Base-by-base conservation (phyloP, 1,284 basidiomycete species). In the Sphagnurus paluster region DNA sequence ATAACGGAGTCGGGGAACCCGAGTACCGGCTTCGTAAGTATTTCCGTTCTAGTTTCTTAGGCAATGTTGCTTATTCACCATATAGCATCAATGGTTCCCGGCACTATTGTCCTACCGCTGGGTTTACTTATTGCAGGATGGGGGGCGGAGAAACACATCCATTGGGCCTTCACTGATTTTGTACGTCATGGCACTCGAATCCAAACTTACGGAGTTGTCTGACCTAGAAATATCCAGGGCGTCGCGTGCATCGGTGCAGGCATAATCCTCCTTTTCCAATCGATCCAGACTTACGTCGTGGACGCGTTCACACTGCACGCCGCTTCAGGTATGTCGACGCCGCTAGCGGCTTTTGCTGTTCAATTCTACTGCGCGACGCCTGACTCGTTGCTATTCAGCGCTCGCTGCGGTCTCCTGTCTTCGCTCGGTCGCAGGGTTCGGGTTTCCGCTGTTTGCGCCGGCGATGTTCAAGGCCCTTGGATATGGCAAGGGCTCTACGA, bases 101-200 rank as follows among this genome's bases (percentile, higher is more conserved):
- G 65, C 8, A 66, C 65, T 0, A 49, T 81, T 1, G 9, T 79
- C 2, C 68, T 86, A 5, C 78, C 82, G 0, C 63, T 76, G 0
- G 87, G 87, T 0, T 61, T 88, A 6, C 61, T 90, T 16, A 64
- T 88, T 9, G 65, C 77, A 1, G 87, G 87, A 10, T 90, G 87
- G 87, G 71, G 77, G 0, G 80, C 79, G 4, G 57, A 84, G 41
- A 61, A 71, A 1, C 61, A 65, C 19, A 57, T 77, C 0, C 79
- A 79, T 50, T 90, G 87, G 87, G 80, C 88, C 47, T 80, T 66
- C 0, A 76, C 82, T 0, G 83, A 87, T 53, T 72, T 87, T 33
- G 82, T 83, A 51, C 56, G 77, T n/a, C n/a, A 34, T 20, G 21
- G 26, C 25, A 11, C 11, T 11, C 11, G 25, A 26, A 25, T 42